Percentiles rank a stretch among this genome's conserved stretches.
phyloP scores from a whole-genome alignment of 169 alveolate genomes.

The Plasmodium vinckei region DNA sequence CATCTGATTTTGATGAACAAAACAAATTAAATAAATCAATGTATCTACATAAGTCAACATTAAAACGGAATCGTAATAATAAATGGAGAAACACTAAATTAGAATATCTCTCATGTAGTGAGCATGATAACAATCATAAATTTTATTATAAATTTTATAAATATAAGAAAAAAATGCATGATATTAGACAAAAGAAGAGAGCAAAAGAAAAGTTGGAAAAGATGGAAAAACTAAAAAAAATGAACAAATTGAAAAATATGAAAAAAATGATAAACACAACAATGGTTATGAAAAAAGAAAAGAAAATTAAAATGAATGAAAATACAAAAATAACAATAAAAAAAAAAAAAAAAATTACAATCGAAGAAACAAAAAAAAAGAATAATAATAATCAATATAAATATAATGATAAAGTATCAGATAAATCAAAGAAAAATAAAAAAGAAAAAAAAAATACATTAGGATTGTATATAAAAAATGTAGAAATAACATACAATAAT shows the following conservation, averaged over 20 bases:
- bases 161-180: neutral
- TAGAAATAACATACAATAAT: constrained; percentile 1
- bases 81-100: no score
- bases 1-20: no score
- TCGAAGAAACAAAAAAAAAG: neutral
- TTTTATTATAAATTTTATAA: neutral
- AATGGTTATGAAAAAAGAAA: neutral
- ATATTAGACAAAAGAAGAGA: neutral
- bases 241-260: neutral
- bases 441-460: neutral
- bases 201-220: neutral
- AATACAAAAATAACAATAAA: neutral
- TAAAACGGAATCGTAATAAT: no score
- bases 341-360: neutral
- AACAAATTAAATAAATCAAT: no score
- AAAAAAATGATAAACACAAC: neutral
- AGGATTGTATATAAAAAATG: constrained; percentile 13
- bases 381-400: neutral
- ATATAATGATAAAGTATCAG: no score
- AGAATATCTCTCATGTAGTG: no score
- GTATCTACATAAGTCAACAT: no score
- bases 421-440: neutral
- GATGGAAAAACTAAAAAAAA: no score
- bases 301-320: neutral
- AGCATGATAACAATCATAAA: no score